Evolutionary conservation across 768 basidiomycete species (phyloP).

Genomic region (Suillus luteus): DNA sequence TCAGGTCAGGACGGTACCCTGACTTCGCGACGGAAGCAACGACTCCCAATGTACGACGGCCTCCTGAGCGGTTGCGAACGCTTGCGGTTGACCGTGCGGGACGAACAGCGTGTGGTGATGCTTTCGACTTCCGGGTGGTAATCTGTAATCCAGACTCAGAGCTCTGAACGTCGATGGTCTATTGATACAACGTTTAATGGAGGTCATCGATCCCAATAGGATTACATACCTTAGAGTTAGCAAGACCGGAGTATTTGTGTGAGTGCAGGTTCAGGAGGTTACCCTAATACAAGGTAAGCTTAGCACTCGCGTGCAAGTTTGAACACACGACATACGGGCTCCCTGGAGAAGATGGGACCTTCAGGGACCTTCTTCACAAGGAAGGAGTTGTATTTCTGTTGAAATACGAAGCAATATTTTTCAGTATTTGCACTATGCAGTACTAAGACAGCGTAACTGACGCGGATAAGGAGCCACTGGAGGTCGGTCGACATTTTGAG

Average conservation of each 20-base stretch:
- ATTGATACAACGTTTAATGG: conserved; percentile 11
- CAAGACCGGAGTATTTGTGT: conserved; percentile 89
- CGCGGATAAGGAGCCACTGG: conserved; percentile 91
- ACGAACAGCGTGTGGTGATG: conserved; percentile 51
- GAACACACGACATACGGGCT: conserved; percentile 58
- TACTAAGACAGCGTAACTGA: conserved; percentile 41
- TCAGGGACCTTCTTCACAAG: conserved; percentile 74
- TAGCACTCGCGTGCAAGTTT: neutral
- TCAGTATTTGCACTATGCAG: neutral
- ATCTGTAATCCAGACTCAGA: conserved; percentile 59
- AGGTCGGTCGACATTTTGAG: conserved; percentile 84
- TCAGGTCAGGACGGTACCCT: conserved; percentile 79
- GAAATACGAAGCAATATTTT: conserved; percentile 6
- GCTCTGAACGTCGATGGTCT: conserved; percentile 70
- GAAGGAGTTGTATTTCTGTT: conserved; percentile 82
- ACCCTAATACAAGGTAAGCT: conserved; percentile 49
- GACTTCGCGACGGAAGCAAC: conserved; percentile 59
- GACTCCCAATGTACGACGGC: conserved; percentile 70
- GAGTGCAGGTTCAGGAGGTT: conserved; percentile 89
- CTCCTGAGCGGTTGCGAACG: conserved; percentile 70
- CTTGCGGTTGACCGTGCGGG: conserved; percentile 48
- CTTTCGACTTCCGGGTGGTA: conserved; percentile 64
- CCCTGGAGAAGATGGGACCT: conserved; percentile 81
- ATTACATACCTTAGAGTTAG: conserved; percentile 71
- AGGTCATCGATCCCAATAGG: neutral